A percentile compares a stretch with the other conserved stretches of the same genome.
Conservation (phyloP, 2,329 filamentous ascomycete genomes). For the Bimuria novae-zelandiae region DNA sequence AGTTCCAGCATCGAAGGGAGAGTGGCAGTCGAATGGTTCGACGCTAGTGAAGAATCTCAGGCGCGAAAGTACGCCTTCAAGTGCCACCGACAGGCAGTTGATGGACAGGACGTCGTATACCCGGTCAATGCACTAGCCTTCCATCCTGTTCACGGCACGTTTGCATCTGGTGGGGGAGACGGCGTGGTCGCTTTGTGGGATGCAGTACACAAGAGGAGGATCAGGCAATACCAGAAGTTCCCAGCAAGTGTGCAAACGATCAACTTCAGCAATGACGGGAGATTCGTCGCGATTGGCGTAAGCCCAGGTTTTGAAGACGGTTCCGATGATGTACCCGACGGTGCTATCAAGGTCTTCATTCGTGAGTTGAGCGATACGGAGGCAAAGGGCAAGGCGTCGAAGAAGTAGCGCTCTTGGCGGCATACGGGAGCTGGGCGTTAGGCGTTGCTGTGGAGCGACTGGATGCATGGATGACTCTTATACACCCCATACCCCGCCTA, state of each 20-base stretch:
- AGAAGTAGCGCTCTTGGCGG: constrained; percentile 55
- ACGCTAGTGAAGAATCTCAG: constrained; percentile 83
- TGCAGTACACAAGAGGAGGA: constrained; percentile 83
- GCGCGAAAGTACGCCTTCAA: constrained; percentile 98
- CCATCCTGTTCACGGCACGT: constrained; percentile 80
- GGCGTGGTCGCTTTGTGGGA: constrained; percentile 94
- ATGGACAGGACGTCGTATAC: constrained; percentile 80
- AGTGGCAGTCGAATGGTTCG: constrained; percentile 97
- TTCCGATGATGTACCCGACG: constrained; percentile 77
- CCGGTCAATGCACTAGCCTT: constrained; percentile 90
- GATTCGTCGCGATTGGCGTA: constrained; percentile 76
- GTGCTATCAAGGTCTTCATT: constrained; percentile 74
- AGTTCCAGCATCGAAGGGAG: constrained; percentile 91
- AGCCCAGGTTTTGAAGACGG: constrained; percentile 90
- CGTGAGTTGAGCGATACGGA: constrained; percentile 85
- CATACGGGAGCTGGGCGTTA: constrained; percentile 3
- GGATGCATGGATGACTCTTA: neutral
- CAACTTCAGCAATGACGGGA: constrained; percentile 77
- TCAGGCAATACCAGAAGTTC: constrained; percentile 87
- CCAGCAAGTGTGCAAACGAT: constrained; percentile 77
- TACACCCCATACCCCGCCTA: neutral
- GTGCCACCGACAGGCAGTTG: constrained; percentile 81
- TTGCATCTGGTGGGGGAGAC: constrained; percentile 87
- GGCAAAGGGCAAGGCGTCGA: constrained; percentile 73
- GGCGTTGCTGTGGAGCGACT: constrained; percentile 7